Conservation (phyloP, 176 grass and related monocot genomes). For the Hyparrhenia diplandra region DNA sequence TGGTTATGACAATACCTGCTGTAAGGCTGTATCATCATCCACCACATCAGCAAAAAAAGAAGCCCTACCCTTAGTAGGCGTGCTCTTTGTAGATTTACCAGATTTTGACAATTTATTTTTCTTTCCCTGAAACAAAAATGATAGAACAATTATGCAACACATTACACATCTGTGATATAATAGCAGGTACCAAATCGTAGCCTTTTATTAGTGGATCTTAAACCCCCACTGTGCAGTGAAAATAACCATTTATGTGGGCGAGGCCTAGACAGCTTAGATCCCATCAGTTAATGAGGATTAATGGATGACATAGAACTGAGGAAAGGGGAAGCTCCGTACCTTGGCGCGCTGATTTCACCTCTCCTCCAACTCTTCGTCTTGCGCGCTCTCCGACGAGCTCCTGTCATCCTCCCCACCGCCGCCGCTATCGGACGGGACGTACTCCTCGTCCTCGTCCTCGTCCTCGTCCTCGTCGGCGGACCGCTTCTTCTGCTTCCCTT, state of each 20-base stretch:
- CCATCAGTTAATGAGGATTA: not conserved
- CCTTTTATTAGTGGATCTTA: not conserved
- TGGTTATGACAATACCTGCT: slow-evolving; percentile 44
- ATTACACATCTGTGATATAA: not conserved
- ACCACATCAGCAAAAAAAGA: too few relatives aligned
- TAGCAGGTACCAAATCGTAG: not conserved
- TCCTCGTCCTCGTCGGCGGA: too few relatives aligned
- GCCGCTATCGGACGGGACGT: slow-evolving; percentile 48
- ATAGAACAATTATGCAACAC: not conserved
- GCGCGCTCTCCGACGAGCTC: slow-evolving; percentile 6
- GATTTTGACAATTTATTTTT: slow-evolving; percentile 37
- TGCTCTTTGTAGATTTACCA: slow-evolving; percentile 28
- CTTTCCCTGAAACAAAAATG: slow-evolving; percentile 46
- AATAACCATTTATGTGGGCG: not conserved
- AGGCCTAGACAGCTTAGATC: not conserved
- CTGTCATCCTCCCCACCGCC: not conserved
- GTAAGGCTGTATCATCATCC: slow-evolving; percentile 51
- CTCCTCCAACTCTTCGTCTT: slow-evolving; percentile 12
- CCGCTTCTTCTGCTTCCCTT: slow-evolving; percentile 41
- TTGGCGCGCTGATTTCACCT: slow-evolving; percentile 31
- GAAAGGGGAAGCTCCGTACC: slow-evolving; percentile 19
- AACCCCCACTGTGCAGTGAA: not conserved
- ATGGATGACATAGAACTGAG: not conserved
- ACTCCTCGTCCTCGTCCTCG: slow-evolving; percentile 79
- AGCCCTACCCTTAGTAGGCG: not conserved